Conservation (phyloP, 768 basidiomycete species). For the Kwoniella europaea region DNA sequence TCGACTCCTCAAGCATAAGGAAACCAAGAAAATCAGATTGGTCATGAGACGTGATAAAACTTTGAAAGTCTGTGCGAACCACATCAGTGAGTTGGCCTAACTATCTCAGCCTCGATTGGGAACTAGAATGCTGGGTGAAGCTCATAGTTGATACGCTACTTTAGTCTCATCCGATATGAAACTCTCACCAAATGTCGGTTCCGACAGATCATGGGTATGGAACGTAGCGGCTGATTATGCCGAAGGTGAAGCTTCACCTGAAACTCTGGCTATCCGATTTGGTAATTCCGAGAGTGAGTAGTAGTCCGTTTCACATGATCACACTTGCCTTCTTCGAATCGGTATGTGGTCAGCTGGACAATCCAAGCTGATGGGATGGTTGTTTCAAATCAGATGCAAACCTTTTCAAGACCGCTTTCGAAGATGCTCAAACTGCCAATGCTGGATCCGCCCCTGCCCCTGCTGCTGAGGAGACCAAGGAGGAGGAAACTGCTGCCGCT, state of each 20-base stretch:
- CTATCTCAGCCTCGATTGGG: no score
- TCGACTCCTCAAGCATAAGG: slow-evolving; percentile 85
- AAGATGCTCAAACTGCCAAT: slow-evolving; percentile 70
- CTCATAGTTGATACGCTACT: not conserved
- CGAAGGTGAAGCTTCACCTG: slow-evolving; percentile 83
- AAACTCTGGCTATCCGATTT: slow-evolving; percentile 97
- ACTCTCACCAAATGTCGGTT: slow-evolving; percentile 96
- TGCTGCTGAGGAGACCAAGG: slow-evolving; percentile 62
- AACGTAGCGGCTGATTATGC: slow-evolving; percentile 95
- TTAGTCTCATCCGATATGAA: slow-evolving; percentile 86
- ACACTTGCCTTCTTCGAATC: no score
- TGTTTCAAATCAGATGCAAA: slow-evolving; percentile 67
- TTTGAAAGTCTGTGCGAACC: slow-evolving; percentile 98
- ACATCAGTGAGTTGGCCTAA: slow-evolving; percentile 68
- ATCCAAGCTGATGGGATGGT: not conserved
- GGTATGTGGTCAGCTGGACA: not conserved
- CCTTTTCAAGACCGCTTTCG: slow-evolving; percentile 87
- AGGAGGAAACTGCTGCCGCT: slow-evolving; percentile 43
- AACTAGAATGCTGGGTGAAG: not conserved
- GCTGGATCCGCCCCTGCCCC: slow-evolving; percentile 20
- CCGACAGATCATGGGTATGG: slow-evolving; percentile 99
- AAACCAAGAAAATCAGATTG: slow-evolving; percentile 86
- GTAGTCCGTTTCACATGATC: no score
- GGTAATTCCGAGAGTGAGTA: slow-evolving; percentile 90
- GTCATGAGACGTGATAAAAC: slow-evolving; percentile 99